Percentiles rank a stretch among this genome's conserved stretches.
phyloP scores from a whole-genome alignment of 345 rosid species.

The Syzygium jambos region DNA sequence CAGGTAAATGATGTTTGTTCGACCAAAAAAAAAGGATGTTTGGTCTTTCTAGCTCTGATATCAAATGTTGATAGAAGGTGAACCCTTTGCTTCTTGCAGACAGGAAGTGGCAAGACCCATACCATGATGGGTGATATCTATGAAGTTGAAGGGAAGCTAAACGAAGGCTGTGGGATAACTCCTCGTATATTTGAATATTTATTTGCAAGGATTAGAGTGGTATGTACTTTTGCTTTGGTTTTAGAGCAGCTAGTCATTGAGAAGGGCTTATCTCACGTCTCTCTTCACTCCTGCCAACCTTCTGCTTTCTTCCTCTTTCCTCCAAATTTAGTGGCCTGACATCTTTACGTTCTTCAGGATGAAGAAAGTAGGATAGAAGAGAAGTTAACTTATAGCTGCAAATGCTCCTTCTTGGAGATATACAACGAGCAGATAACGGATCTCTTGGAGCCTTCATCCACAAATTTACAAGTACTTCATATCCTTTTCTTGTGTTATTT shows the following conservation, averaged over 20 bases:
- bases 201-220: constrained; percentile 71
- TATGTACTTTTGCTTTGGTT: constrained; percentile 11
- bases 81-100: constrained; percentile 36
- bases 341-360: constrained; percentile 34
- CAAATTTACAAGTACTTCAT: constrained; percentile 69
- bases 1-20: constrained; percentile 37
- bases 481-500: constrained; percentile 3
- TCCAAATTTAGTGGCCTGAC: background rate
- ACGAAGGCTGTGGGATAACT: constrained; percentile 76
- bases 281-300: background rate
- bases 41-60: background rate
- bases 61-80: background rate
- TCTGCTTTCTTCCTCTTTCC: background rate
- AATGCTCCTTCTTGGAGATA: constrained; percentile 89
- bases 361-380: constrained; percentile 75
- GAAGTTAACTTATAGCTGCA: constrained; percentile 69
- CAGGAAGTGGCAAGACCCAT: constrained; percentile 96
- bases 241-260: background rate
- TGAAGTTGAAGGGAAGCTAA: constrained; percentile 37
- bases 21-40: no score
- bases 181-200: constrained; percentile 78
- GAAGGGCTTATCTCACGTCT: background rate
- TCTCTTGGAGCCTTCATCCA: constrained; percentile 80
- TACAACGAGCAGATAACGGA: constrained; percentile 94
- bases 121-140: constrained; percentile 91